A percentile compares a stretch with the other conserved stretches of the same genome.
Evolutionary conservation across 1,284 basidiomycete species (phyloP).

Genomic region (Erythrobasidium hasegawianum): DNA sequence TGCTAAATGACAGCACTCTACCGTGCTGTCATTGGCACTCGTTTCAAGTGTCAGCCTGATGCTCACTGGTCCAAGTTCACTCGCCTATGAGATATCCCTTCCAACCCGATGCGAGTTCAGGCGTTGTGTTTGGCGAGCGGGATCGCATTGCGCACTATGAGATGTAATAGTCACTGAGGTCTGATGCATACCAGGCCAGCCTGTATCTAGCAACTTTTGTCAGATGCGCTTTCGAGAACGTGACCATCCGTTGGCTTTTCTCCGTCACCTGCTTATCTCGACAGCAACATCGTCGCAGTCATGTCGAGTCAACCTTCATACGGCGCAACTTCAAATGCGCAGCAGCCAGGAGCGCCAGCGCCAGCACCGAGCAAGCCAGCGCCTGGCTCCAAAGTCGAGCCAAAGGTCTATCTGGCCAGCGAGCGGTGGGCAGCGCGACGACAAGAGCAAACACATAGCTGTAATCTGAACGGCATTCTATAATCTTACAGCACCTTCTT

Average conservation of each 20-base stretch:
- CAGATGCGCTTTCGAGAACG: slow-evolving; percentile 6
- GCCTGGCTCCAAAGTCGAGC: slow-evolving; percentile 26
- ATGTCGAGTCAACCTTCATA: slow-evolving; percentile 1
- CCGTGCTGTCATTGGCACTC: no score
- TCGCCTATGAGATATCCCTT: no score
- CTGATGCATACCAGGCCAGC: no score
- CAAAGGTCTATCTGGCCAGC: slow-evolving; percentile 36
- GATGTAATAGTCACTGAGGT: no score
- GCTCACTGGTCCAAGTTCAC: no score
- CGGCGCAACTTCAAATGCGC: not conserved
- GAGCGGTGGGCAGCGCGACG: not conserved
- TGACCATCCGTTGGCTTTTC: slow-evolving; percentile 6
- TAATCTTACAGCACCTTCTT: slow-evolving; percentile 44
- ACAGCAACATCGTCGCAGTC: not conserved
- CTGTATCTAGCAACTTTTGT: no score
- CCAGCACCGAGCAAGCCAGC: not conserved
- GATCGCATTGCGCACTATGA: no score
- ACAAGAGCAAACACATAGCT: not conserved
- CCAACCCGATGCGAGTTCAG: no score
- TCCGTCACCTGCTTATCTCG: not conserved
- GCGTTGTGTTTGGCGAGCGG: no score
- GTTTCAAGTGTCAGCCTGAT: no score
- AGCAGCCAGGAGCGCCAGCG: not conserved
- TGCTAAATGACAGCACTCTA: no score
- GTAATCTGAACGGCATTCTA: no score